Evolutionary conservation across 2,329 filamentous ascomycete genomes (phyloP).

Genomic region (Penicillium sp.): DNA sequence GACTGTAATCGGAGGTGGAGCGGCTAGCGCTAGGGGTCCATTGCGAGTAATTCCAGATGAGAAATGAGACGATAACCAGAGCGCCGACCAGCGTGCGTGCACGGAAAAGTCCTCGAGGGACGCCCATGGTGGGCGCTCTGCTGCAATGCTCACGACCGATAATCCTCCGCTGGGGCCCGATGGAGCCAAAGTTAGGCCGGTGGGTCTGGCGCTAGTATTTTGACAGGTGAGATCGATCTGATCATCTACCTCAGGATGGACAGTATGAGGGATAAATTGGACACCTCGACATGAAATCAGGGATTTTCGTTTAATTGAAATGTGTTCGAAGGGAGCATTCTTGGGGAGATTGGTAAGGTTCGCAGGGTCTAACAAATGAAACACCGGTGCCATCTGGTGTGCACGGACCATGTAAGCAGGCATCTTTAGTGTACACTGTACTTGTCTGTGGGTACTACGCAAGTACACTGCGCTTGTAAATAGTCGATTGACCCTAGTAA

Average conservation of each 20-base stretch:
- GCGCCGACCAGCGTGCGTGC: slow-evolving; percentile 13
- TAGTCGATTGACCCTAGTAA: too few species aligned
- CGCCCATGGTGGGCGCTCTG: background rate
- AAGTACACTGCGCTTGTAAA: too few species aligned
- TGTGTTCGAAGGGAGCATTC: background rate
- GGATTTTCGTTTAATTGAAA: background rate
- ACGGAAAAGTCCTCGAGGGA: slow-evolving; percentile 7
- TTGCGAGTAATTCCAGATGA: slow-evolving; percentile 10
- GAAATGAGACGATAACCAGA: background rate
- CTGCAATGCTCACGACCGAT: background rate
- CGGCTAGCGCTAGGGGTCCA: slow-evolving; percentile 2
- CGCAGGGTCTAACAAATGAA: background rate
- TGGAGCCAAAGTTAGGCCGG: background rate
- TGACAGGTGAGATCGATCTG: background rate
- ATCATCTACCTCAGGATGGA: background rate
- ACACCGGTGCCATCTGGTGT: background rate
- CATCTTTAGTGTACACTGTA: background rate
- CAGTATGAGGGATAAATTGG: background rate
- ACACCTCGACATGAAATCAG: background rate
- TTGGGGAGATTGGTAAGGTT: background rate
- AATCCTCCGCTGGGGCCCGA: background rate
- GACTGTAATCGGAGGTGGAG: background rate
- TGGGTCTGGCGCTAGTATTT: background rate
- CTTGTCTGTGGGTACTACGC: too few species aligned
- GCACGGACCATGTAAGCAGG: background rate